Evolutionary conservation across 2,329 filamentous ascomycete genomes (phyloP).

Genomic region (Fusarium liriodendri): DNA sequence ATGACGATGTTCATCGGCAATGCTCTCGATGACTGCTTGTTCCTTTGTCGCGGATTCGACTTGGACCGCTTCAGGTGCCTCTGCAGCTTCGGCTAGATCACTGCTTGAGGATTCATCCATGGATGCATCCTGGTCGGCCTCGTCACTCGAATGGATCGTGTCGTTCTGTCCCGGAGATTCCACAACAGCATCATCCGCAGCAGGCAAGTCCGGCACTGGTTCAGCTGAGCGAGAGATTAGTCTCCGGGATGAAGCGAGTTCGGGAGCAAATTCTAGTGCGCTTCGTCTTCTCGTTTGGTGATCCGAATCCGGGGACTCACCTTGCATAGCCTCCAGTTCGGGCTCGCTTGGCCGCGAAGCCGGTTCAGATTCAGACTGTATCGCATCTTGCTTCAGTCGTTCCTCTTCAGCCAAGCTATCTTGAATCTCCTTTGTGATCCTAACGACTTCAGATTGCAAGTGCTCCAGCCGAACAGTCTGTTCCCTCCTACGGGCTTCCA

Average conservation of each 20-base stretch:
- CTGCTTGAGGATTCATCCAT: slow-evolving; percentile 16
- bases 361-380: slow-evolving; percentile 25
- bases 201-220: background rate
- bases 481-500: slow-evolving; percentile 50
- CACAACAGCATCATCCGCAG: background rate
- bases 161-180: background rate
- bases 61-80: background rate
- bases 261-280: background rate
- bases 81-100: background rate
- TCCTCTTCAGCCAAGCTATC: slow-evolving; percentile 51
- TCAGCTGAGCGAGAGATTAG: slow-evolving; percentile 32
- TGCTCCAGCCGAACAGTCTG: slow-evolving; percentile 60
- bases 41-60: background rate
- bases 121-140: slow-evolving; percentile 11
- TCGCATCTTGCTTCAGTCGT: slow-evolving; percentile 45
- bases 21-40: background rate
- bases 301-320: slow-evolving; percentile 20
- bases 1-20: background rate
- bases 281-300: background rate
- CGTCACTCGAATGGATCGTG: background rate
- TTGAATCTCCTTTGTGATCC: slow-evolving; percentile 61
- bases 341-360: slow-evolving; percentile 16
- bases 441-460: slow-evolving; percentile 59
- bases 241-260: background rate
- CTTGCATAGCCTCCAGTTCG: slow-evolving; percentile 26